Conservation (phyloP, 176 grass and related monocot genomes). For the Poa annua region DNA sequence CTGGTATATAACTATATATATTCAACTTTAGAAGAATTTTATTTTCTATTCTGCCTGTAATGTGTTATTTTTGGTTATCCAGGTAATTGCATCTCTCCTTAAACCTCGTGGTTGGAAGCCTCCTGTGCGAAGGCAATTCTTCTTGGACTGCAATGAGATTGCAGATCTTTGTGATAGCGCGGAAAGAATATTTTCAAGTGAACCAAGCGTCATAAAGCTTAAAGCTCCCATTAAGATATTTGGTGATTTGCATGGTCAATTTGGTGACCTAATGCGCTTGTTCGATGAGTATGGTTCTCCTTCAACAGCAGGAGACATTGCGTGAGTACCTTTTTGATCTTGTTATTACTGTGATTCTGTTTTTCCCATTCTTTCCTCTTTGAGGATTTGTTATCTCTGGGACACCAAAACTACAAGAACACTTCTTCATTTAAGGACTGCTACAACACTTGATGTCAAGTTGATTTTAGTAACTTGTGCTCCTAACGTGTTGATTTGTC, state of each 20-base stretch:
- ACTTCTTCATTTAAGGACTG: neutral
- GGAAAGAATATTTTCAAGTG: constrained; percentile 94
- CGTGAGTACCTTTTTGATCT: constrained; percentile 66
- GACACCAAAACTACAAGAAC: neutral
- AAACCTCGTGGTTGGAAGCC: constrained; percentile 99
- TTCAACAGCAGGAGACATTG: constrained; percentile 95
- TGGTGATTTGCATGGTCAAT: constrained; percentile 99
- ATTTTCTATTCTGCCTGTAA: constrained; percentile 20
- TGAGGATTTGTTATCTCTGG: constrained; percentile 15
- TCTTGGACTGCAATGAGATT: constrained; percentile 99
- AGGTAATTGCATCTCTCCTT: constrained; percentile 92
- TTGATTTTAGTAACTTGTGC: neutral
- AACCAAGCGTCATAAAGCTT: constrained; percentile 90
- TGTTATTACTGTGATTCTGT: constrained; percentile 16
- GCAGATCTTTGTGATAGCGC: constrained; percentile 95
- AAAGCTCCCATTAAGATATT: constrained; percentile 98
- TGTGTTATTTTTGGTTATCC: constrained; percentile 34
- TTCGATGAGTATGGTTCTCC: constrained; percentile 99
- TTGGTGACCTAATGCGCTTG: constrained; percentile 98
- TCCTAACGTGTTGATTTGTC: neutral
- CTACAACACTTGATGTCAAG: neutral
- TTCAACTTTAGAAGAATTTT: constrained; percentile 16
- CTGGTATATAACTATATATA: neutral
- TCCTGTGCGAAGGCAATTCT: constrained; percentile 94
- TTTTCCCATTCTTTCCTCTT: neutral